Evolutionary conservation across 139 green algal genomes (phyloP), one percentile per base, ranked within the genome.

Genomic region (Chlorella sp.): DNA sequence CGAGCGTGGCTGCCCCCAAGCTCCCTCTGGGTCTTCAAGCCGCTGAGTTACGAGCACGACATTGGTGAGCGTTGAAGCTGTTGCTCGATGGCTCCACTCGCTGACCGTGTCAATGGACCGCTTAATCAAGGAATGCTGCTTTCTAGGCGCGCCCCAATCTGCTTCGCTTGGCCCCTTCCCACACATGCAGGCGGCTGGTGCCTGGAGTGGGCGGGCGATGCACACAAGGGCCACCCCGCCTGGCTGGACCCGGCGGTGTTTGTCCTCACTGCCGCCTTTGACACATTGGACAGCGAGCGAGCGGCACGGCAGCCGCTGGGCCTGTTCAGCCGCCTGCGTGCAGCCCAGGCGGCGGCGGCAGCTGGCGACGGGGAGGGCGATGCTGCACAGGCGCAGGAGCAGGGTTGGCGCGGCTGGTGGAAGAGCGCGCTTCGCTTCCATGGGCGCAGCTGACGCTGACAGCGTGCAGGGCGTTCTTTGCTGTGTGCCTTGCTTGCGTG

Each of bases 11-110:
- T 91, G 75, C 88, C 88, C 16, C 85, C 88, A n/a, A 76, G 64
- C 30, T 76, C 74, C 26, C 80, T 90, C 28, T 91, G 88, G 88
- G 80, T 91, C 6, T 91, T 91, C 72, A 81, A 74, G n/a, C 88
- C 88, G 39, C 73, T 85, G 15, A 74, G 39, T 4, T 30, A 85
- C 36, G 9, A 56, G 15, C 86, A 91, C n/a, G 65, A 87, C 60
- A 81, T 72, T n/a, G 88, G 88, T 71, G 62, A 60, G 51, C 51
- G 13, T 21, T n/a, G n/a, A n/a, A n/a, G n/a, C n/a, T n/a, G n/a
- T n/a, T n/a, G n/a, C n/a, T n/a, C n/a, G n/a, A n/a, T n/a, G n/a
- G n/a, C n/a, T n/a, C n/a, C n/a, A n/a, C n/a, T n/a, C n/a, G n/a
- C n/a, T n/a, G n/a, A n/a, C n/a, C n/a, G n/a, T n/a, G n/a, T n/a